Percentiles rank a stretch among this genome's conserved stretches.
These are phyloP conservation scores for Salix suchowensis DNA, from an alignment of 345 rosid species.

Conservation along the genomic window DNA sequence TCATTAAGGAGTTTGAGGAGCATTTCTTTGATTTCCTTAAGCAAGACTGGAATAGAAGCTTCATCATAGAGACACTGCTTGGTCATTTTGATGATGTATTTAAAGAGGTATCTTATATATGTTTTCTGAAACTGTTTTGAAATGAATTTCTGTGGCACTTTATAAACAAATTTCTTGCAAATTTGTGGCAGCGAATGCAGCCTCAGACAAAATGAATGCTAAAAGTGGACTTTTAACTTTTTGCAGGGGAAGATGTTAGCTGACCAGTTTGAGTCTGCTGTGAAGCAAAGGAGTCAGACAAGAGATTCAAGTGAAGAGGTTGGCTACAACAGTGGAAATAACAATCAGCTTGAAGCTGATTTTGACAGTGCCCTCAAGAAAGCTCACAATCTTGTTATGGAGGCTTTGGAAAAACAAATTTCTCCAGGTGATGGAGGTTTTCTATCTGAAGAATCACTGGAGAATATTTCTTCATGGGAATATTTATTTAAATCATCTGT, in stretches of 20 bases:
- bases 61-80: slow-evolving; percentile 43
- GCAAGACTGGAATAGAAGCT: slow-evolving; percentile 40
- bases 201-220: background rate
- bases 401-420: slow-evolving; percentile 43
- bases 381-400: slow-evolving; percentile 35
- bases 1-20: slow-evolving; percentile 56
- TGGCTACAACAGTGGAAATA: slow-evolving; percentile 9
- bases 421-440: slow-evolving; percentile 24
- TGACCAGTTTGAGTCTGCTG: slow-evolving; percentile 36
- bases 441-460: slow-evolving; percentile 36
- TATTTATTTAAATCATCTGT: slow-evolving; percentile 43
- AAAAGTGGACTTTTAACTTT: background rate
- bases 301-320: slow-evolving; percentile 2
- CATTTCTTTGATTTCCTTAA: slow-evolving; percentile 35
- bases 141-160: background rate
- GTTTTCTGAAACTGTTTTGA: background rate
- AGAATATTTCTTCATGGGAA: slow-evolving; percentile 63
- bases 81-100: slow-evolving; percentile 43
- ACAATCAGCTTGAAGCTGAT: slow-evolving; percentile 30
- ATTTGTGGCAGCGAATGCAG: background rate
- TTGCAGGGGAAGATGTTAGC: slow-evolving; percentile 63
- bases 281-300: slow-evolving; percentile 21
- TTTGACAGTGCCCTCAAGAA: slow-evolving; percentile 36
- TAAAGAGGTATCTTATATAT: slow-evolving; percentile 46
- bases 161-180: background rate